phyloP scores from a whole-genome alignment of 345 rosid genomes.

The Firmiana major region DNA sequence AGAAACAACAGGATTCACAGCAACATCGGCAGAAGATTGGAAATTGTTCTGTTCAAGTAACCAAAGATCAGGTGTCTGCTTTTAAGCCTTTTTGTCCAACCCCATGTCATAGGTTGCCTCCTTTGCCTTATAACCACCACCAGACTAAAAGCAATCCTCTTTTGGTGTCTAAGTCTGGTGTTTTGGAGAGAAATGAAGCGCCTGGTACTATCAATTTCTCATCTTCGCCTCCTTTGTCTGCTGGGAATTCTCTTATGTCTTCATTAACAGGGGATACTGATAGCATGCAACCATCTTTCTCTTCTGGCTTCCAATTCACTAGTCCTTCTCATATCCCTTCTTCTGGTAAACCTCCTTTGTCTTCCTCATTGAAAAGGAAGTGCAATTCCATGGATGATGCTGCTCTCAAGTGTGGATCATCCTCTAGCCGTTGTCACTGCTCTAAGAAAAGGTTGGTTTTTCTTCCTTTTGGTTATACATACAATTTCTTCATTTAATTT shows the following conservation, averaged over 20 bases:
- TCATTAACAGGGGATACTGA: conserved; percentile 75
- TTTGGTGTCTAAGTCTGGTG: conserved; percentile 22
- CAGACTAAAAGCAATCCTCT: conserved; percentile 16
- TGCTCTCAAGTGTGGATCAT: conserved; percentile 56
- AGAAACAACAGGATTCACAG: conserved; percentile 11
- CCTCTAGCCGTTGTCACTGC: conserved; percentile 85
- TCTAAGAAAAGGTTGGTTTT: conserved; percentile 73
- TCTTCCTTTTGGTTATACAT: not conserved
- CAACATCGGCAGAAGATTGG: conserved; percentile 16
- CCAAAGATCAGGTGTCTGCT: conserved; percentile 47
- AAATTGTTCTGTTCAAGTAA: conserved; percentile 16
- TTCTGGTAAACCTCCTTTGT: conserved; percentile 66
- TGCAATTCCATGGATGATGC: conserved; percentile 66
- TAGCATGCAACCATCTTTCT: conserved; percentile 45
- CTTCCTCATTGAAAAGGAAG: conserved; percentile 59
- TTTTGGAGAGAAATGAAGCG: conserved; percentile 38
- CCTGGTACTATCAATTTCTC: conserved; percentile 48
- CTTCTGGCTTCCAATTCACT: conserved; percentile 67
- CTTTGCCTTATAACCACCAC: conserved; percentile 53
- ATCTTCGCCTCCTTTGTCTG: conserved; percentile 49
- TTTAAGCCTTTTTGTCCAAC: conserved; percentile 68
- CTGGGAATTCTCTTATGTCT: conserved; percentile 60
- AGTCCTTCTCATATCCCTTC: conserved; percentile 54
- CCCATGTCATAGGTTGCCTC: conserved; percentile 68
- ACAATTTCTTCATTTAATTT: not conserved